These are phyloP conservation scores for Teunomyces lycoperdinae DNA, from an alignment of 805 yeast genomes.

Conservation along the genomic window DNA sequence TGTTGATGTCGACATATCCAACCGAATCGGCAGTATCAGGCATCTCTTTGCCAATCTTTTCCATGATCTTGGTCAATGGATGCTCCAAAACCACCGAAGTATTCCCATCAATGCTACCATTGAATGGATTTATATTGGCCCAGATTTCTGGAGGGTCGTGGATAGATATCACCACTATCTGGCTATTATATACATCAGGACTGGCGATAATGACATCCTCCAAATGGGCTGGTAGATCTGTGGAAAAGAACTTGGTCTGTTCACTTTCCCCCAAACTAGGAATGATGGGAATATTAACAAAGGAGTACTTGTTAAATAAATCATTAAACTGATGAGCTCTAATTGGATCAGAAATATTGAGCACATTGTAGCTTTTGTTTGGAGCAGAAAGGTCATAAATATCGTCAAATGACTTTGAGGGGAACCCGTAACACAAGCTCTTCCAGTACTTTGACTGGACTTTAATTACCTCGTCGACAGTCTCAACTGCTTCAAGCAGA, in stretches of 20 bases:
- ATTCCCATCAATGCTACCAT: constrained; percentile 73
- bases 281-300: constrained; percentile 67
- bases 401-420: constrained; percentile 39
- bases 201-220: constrained; percentile 72
- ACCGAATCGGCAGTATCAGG: constrained; percentile 31
- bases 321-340: constrained; percentile 66
- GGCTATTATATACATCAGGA: constrained; percentile 59
- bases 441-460: constrained; percentile 87
- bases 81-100: constrained; percentile 76
- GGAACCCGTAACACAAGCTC: constrained; percentile 67
- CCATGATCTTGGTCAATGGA: constrained; percentile 57
- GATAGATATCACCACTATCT: constrained; percentile 65
- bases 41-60: constrained; percentile 46
- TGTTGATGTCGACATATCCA: constrained; percentile 81
- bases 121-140: constrained; percentile 78
- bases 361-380: constrained; percentile 29
- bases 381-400: constrained; percentile 34
- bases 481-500: constrained; percentile 71
- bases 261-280: constrained; percentile 4
- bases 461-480: constrained; percentile 75
- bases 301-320: constrained; percentile 51
- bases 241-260: constrained; percentile 26
- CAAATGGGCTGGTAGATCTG: constrained; percentile 46
- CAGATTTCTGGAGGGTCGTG: constrained; percentile 93
- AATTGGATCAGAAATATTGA: constrained; percentile 68